Percentiles rank a stretch among this genome's conserved stretches.
phyloP scores from a whole-genome alignment of 148 eudicot genomes.

The Talinum fruticosum region DNA sequence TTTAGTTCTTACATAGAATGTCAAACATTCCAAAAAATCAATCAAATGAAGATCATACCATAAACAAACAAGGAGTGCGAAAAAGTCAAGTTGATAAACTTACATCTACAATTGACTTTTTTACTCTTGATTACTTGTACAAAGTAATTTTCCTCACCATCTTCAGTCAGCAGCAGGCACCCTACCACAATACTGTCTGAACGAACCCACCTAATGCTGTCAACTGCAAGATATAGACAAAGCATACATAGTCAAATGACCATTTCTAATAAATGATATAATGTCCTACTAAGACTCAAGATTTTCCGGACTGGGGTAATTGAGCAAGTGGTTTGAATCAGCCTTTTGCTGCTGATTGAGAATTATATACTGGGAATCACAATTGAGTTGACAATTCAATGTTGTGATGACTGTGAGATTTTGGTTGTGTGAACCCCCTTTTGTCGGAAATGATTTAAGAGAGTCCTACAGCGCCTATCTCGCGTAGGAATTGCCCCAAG shows the following conservation, averaged over 20 bases:
- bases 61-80: neutral
- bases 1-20: neutral
- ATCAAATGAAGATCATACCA: constrained; percentile 6
- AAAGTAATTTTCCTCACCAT: constrained; percentile 69
- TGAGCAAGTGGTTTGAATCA: no score
- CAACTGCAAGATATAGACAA: constrained; percentile 48
- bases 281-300: no score
- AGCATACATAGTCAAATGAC: neutral
- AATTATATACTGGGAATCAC: no score
- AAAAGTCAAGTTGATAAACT: constrained; percentile 27
- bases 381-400: no score
- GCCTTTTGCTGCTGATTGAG: no score
- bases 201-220: constrained; percentile 84
- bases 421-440: no score
- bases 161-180: constrained; percentile 50
- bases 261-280: neutral
- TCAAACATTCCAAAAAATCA: neutral
- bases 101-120: constrained; percentile 52
- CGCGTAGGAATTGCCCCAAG: no score
- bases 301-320: no score
- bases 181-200: constrained; percentile 79
- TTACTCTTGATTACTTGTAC: constrained; percentile 69
- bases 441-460: no score
- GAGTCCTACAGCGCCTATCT: no score
- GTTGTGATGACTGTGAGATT: no score